Base-by-base conservation (phyloP, 495 filamentous ascomycete genomes). In the Rhypophila decipiens region DNA sequence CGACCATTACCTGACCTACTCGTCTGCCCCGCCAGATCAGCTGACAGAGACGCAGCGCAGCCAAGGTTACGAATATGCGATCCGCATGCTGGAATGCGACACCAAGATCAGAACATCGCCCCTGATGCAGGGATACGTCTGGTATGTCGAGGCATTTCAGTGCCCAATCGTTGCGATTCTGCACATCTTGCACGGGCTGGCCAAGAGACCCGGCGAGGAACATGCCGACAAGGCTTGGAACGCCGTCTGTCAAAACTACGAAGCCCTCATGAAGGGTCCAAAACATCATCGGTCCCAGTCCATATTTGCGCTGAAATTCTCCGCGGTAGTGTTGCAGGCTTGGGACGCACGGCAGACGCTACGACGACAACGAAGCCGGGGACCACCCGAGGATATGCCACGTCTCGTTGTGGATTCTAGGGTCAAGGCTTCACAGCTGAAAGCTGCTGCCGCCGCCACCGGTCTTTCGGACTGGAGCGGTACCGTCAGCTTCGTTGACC, bases 151-250 rank as follows among this genome's bases (percentile, higher is more conserved):
- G 2, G 20, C 12, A 19, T 42, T 49, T 3, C 31, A 31, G 13
- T 24, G 45, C 10, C 49, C 51, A 23, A 38, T 50, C 37, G 18
- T 56, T 31, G n/a, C 43, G 29, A 24, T 36, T 44, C 20, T 41
- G 19, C 19, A 41, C n/a, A 20, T 41, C 9, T 22, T 41, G 17
- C 17, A 38, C 15, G 36, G 15, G 19, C 36, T 38, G 13, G 7
- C 15, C 2, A 18, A 18, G 13, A 10, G 36, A 17, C 36, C 36
- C 9, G 36, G 12, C 2, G 36, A 13, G 13, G 36, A 38, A 2
- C 36, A 18, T 2, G 36, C 36, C 2, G 15, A 10, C 2, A 18
- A 10, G 10, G 36, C 36, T 1, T 38, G 36, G 36, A 19, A 13
- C 15, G 36, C 11, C 9, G 20, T 38, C 15, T 18, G 12, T 2